Conservation (phyloP, 192 early-diverging fungal genomes). For the Coemansia sp. region DNA sequence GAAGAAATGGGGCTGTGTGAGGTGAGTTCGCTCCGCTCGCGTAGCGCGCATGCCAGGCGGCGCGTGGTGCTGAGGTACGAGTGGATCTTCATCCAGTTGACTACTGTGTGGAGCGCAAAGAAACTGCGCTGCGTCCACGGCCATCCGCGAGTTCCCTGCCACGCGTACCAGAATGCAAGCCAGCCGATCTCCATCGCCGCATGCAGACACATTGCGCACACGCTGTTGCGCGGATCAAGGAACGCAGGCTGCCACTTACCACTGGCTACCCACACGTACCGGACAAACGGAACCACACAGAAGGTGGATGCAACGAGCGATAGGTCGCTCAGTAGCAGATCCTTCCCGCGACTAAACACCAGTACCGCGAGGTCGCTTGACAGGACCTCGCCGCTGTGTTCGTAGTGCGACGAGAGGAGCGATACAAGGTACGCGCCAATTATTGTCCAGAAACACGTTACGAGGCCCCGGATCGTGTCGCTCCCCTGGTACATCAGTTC, state of each 20-base stretch:
- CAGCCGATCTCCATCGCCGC: slow-evolving; percentile 62
- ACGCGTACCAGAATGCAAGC: slow-evolving; percentile 60
- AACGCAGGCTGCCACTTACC: slow-evolving; percentile 15
- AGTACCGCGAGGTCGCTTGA: slow-evolving; percentile 26
- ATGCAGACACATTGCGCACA: slow-evolving; percentile 49
- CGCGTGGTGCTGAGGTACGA: slow-evolving; percentile 88
- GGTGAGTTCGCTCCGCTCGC: not conserved
- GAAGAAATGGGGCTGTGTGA: no score
- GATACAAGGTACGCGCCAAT: slow-evolving; percentile 48
- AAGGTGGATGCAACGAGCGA: slow-evolving; percentile 67
- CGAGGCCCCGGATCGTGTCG: slow-evolving; percentile 45
- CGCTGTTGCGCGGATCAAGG: slow-evolving; percentile 24
- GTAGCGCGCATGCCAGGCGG: slow-evolving; percentile 57
- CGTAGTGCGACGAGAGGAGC: slow-evolving; percentile 40
- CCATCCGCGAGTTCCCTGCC: slow-evolving; percentile 71
- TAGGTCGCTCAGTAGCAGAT: slow-evolving; percentile 72
- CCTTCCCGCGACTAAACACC: slow-evolving; percentile 56
- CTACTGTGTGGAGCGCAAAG: slow-evolving; percentile 83
- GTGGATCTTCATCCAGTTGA: slow-evolving; percentile 96
- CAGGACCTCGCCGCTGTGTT: slow-evolving; percentile 42
- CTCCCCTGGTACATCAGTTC: slow-evolving; percentile 55
- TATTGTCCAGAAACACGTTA: slow-evolving; percentile 56
- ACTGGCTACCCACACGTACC: slow-evolving; percentile 30
- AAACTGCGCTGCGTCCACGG: slow-evolving; percentile 89
- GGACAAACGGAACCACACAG: slow-evolving; percentile 58